Conservation (phyloP, 2,329 filamentous ascomycete species). For the Boeremia exigua region DNA sequence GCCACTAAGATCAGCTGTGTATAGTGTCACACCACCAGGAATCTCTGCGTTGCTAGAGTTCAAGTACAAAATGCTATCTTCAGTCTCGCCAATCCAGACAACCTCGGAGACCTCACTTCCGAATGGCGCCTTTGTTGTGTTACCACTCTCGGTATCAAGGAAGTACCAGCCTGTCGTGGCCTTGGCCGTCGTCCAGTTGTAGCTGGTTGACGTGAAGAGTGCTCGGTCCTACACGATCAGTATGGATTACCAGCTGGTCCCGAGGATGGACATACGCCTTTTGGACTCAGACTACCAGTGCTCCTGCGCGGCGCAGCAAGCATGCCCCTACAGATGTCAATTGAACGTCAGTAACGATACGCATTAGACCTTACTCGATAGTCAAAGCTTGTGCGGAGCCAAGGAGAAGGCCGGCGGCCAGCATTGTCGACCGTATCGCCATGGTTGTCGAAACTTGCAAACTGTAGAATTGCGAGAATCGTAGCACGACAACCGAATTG, state of each 20-base stretch:
- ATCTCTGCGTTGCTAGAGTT: conserved; percentile 65
- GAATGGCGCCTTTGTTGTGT: conserved; percentile 43
- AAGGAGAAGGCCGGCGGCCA: conserved; percentile 36
- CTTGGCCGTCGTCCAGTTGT: conserved; percentile 46
- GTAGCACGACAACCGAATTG: conserved; percentile 9
- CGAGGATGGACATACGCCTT: conserved; percentile 30
- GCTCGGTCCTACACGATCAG: conserved; percentile 37
- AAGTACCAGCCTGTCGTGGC: conserved; percentile 57
- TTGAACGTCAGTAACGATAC: background rate
- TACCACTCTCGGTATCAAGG: conserved; percentile 38
- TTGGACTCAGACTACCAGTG: conserved; percentile 41
- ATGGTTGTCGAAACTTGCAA: conserved; percentile 24
- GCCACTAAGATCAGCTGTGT: conserved; percentile 40
- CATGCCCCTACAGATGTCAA: conserved; percentile 24
- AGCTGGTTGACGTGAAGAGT: conserved; percentile 43
- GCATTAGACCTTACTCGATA: conserved; percentile 29
- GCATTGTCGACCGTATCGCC: conserved; percentile 32
- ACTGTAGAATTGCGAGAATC: conserved; percentile 7
- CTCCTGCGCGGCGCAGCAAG: conserved; percentile 41
- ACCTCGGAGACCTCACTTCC: conserved; percentile 42
- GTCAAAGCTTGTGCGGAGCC: conserved; percentile 35
- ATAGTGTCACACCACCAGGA: conserved; percentile 43
- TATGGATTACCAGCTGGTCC: background rate
- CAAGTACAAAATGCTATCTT: conserved; percentile 67
- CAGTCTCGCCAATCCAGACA: conserved; percentile 42